Percentiles rank a stretch among this genome's conserved stretches.
Evolutionary conservation across 2,329 filamentous ascomycete genomes (phyloP).

Genomic region (Aspergillus oerlinghausenensis): DNA sequence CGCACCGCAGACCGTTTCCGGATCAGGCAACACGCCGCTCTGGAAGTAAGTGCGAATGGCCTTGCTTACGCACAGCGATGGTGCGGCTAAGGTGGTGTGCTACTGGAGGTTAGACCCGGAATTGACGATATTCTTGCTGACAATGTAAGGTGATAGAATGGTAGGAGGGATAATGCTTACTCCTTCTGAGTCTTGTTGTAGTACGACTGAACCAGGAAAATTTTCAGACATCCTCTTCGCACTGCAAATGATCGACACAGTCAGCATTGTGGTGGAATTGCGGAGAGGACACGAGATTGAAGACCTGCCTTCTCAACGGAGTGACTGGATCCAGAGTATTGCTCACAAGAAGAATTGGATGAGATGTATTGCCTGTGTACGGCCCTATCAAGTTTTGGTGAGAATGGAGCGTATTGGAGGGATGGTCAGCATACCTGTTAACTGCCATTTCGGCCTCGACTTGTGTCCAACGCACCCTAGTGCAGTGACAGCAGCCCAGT

Average conservation of each 20-base stretch:
- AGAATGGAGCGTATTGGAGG: neutral
- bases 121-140: neutral
- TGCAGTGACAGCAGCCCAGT: constrained; percentile 35
- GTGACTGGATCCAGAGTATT: constrained; percentile 59
- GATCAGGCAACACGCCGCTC: constrained; percentile 33
- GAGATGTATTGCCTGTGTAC: constrained; percentile 31
- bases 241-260: constrained; percentile 16
- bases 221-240: constrained; percentile 32
- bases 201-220: constrained; percentile 43
- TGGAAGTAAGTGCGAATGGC: constrained; percentile 41
- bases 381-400: constrained; percentile 14
- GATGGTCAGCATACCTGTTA: constrained; percentile 24
- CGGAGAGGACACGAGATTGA: neutral
- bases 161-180: constrained; percentile 22
- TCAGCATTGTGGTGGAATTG: neutral
- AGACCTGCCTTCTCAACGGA: constrained; percentile 39
- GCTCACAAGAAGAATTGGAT: constrained; percentile 55
- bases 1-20: constrained; percentile 32
- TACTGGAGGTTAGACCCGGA: constrained; percentile 6
- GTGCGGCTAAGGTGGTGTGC: constrained; percentile 32
- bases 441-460: constrained; percentile 29
- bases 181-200: constrained; percentile 44
- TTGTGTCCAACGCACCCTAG: constrained; percentile 37
- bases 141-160: neutral
- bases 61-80: constrained; percentile 35